Conservation (phyloP, 2,329 filamentous ascomycete species). For the Cladosporium colombiae region DNA sequence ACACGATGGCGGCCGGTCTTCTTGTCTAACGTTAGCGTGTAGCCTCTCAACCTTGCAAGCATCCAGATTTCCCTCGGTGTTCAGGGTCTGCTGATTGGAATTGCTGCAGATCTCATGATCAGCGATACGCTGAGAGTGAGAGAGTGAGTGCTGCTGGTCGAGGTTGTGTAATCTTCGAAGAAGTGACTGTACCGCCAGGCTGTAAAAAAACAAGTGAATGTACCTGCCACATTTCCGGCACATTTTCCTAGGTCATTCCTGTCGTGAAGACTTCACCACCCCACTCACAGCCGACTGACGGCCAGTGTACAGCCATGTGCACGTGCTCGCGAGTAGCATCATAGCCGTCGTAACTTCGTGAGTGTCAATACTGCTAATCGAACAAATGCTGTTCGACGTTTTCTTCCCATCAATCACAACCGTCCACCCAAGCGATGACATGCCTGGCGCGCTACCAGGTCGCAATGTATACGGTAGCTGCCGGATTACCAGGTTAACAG, state of each 20-base stretch:
- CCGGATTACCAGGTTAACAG: not conserved
- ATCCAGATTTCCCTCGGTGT: not conserved
- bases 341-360: not conserved
- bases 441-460: not conserved
- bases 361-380: not conserved
- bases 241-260: no score
- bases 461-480: not conserved
- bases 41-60: not conserved
- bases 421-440: not conserved
- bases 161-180: no score
- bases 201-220: not conserved
- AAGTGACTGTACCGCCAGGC: not conserved
- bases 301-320: not conserved
- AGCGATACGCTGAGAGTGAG: not conserved
- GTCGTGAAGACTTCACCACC: no score
- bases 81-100: not conserved
- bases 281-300: not conserved
- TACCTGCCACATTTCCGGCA: no score
- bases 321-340: not conserved
- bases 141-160: not conserved
- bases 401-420: not conserved
- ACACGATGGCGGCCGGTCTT: not conserved
- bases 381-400: not conserved
- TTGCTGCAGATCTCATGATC: not conserved
- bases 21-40: not conserved